A percentile compares a stretch with the other conserved stretches of the same genome.
Conservation (phyloP, 106 monocot genomes). For the Platanthera guangdongensis region DNA sequence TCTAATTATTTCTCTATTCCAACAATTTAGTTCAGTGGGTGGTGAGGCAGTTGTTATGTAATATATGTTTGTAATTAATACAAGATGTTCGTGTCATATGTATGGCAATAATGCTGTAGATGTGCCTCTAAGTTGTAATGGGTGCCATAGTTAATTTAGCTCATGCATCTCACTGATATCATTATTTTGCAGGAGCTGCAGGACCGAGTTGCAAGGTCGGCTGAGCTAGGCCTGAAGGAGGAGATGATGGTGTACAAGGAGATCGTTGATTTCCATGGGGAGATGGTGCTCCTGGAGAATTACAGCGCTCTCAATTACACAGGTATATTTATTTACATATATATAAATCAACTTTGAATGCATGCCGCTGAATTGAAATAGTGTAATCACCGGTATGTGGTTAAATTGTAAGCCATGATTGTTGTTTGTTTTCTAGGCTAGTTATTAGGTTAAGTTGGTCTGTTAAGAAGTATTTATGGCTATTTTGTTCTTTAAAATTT, state of each 20-base stretch:
- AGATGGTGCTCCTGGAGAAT: conserved; percentile 95
- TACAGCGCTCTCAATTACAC: conserved; percentile 92
- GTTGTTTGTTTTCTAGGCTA: background rate
- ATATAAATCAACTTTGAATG: background rate
- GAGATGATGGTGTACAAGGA: conserved; percentile 75
- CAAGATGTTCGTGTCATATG: too few relatives aligned
- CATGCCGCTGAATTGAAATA: background rate
- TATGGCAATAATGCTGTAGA: too few relatives aligned
- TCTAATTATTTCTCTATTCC: too few relatives aligned
- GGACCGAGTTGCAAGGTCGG: conserved; percentile 28
- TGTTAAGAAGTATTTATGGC: too few relatives aligned
- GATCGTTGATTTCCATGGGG: conserved; percentile 87
- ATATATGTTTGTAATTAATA: too few relatives aligned
- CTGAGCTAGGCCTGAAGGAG: conserved; percentile 24
- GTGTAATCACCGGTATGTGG: background rate
- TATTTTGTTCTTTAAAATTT: too few relatives aligned
- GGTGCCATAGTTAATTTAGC: too few relatives aligned
- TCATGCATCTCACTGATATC: background rate
- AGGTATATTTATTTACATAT: conserved; percentile 20
- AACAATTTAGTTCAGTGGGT: too few relatives aligned
- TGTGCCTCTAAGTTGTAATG: too few relatives aligned
- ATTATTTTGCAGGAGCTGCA: conserved; percentile 52
- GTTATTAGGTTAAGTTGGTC: too few relatives aligned
- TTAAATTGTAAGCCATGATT: background rate
- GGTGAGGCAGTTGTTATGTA: too few relatives aligned